Evolutionary conservation across 139 green algal genomes (phyloP), one percentile per base, ranked within the genome.

Genomic region (Picocystis salinarum): DNA sequence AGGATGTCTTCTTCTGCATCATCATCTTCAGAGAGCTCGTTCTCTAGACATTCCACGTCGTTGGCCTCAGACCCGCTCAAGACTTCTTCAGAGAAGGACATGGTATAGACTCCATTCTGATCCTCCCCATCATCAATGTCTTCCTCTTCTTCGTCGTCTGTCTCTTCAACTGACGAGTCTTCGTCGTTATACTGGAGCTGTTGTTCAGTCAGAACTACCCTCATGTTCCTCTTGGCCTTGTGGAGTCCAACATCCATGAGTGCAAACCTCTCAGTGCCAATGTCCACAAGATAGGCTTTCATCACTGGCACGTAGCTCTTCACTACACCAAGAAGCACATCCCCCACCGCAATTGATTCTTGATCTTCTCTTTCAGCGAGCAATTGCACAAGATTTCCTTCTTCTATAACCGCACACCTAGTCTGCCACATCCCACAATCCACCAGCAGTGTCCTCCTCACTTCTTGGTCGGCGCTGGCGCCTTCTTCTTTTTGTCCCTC

Each of bases 331-430:
- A 58, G 47, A 46, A 53, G 57, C 5, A 58, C 23, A 34, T 57
- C 47, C 11, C 50, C 50, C 20, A 58, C 42, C 3, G 18, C 19
- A 26, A 42, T 31, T 26, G 15, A 23, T n/a, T 6, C 20, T 4
- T 42, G n/a, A 0, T 20, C 30, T 5, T 17, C 11, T 23, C 2
- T 18, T 26, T 61, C 52, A 5, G 48, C 7, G 0, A 59, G 19
- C 31, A 59, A 31, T 17, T 59, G 46, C 29, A 23, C 52, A 1
- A 60, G 51, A 12, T 39, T 17, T 5, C 52, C 52, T 18, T 59
- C 33, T 28, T 59, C 52, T 24, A 59, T 18, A 18, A 59, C 37
- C 9, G 52, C 52, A n/a, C n/a, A n/a, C n/a, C n/a, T n/a, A n/a
- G n/a, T n/a, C n/a, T n/a, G n/a, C n/a, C n/a, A n/a, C n/a, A n/a